Evolutionary conservation across 805 yeast species (phyloP).

Genomic region (Nakazawaea wyomingensis): DNA sequence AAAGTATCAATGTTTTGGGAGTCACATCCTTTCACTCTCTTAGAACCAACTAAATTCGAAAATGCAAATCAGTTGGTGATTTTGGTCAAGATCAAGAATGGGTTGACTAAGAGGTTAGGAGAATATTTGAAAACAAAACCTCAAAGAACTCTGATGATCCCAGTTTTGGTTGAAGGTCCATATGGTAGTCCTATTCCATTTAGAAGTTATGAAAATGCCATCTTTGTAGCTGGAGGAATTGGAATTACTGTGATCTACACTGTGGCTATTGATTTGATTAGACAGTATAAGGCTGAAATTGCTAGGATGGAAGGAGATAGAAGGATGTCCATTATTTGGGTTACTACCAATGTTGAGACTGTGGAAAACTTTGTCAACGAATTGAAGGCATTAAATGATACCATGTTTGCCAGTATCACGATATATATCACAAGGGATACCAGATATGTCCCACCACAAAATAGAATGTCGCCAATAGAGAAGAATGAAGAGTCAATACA

Average conservation of each 20-base stretch:
- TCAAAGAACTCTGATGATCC: conserved; percentile 29
- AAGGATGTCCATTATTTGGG: conserved; percentile 24
- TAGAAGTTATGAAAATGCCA: conserved; percentile 38
- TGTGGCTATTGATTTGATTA: conserved; percentile 36
- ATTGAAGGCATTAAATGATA: conserved; percentile 19
- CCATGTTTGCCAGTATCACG: not conserved
- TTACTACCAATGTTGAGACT: conserved; percentile 26
- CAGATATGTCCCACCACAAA: not conserved
- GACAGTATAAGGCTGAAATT: conserved; percentile 26
- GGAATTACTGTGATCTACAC: conserved; percentile 56
- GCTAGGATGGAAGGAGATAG: conserved; percentile 16
- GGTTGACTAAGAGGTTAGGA: conserved; percentile 42
- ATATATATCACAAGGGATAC: conserved; percentile 19
- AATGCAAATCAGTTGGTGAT: conserved; percentile 39
- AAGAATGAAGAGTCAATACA: not conserved
- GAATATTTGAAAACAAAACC: conserved; percentile 25
- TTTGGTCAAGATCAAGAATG: conserved; percentile 46
- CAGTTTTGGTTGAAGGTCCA: conserved; percentile 55
- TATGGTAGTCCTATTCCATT: conserved; percentile 49
- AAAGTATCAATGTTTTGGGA: conserved; percentile 48
- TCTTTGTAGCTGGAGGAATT: conserved; percentile 59
- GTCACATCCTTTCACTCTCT: conserved; percentile 63
- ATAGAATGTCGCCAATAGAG: not conserved
- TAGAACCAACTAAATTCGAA: conserved; percentile 34
- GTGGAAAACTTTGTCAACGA: conserved; percentile 25